Percentiles rank a stretch among this genome's conserved stretches.
Conservation (phyloP, 2,329 filamentous ascomycete genomes). For the Beauveria varroae region DNA sequence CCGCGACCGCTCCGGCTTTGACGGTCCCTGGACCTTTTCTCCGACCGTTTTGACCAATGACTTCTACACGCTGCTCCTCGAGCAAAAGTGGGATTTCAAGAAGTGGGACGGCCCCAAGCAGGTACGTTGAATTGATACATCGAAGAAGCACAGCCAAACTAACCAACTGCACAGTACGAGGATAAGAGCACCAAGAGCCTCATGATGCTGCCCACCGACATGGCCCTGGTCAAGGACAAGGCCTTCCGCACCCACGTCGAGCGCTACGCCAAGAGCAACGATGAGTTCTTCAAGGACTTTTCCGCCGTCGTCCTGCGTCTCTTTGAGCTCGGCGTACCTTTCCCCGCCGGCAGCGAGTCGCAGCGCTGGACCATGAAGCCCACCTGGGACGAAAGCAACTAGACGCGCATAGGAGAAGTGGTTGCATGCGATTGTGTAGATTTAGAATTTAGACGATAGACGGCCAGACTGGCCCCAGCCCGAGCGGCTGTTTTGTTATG, state of each 20-base stretch:
- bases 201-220: conserved; percentile 97
- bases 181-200: conserved; percentile 79
- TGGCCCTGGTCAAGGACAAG: conserved; percentile 83
- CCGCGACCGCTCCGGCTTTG: conserved; percentile 77
- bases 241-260: conserved; percentile 72
- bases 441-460: conserved; percentile 9
- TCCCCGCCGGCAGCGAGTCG: conserved; percentile 54
- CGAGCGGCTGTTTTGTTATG: conserved; percentile 2
- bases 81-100: conserved; percentile 88
- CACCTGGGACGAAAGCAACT: conserved; percentile 27
- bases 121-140: conserved; percentile 12
- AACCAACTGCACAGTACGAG: conserved; percentile 48
- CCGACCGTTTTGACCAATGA: conserved; percentile 91
- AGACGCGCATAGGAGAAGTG: background rate
- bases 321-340: conserved; percentile 92
- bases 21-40: conserved; percentile 87
- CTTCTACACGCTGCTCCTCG: conserved; percentile 78
- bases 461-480: background rate
- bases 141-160: background rate
- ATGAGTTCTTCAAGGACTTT: conserved; percentile 92
- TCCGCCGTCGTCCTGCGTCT: conserved; percentile 69
- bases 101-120: conserved; percentile 89
- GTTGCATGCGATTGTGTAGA: background rate
- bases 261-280: conserved; percentile 85
- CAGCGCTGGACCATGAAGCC: conserved; percentile 58